Base-by-base conservation (phyloP, 2,329 filamentous ascomycete species). In the Coniochaeta sp. region DNA sequence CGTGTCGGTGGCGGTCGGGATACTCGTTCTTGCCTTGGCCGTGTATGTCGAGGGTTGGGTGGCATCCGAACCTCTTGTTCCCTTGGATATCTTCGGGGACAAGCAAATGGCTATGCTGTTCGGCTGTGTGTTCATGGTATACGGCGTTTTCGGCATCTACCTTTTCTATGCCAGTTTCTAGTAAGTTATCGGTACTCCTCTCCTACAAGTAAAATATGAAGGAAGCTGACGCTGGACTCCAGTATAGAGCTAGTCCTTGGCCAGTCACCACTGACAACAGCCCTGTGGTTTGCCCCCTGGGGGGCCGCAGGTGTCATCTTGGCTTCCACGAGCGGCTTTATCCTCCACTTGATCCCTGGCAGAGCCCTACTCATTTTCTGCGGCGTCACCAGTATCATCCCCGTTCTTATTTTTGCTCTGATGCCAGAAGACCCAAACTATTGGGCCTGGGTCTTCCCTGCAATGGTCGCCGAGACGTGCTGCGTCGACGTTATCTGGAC, bases 21-120 rank as follows among this genome's bases (percentile, higher is more conserved):
- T 81, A 6, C 60, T 90, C 0, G 72, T 88, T 8, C 75, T 95
- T 1, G 74, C 72, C 1, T 73, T 75, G 0, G 85, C 89, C 12
- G 77, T 88, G 7, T 93, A 91, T 62, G 77, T 93, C 3, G 88
- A 95, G 74, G 86, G 86, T 0, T 89, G 85, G 83, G 79, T 90
- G 0, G 84, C 88, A 1, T 70, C 79, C 17, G 80, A 87, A 58
- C 90, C 90, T 0, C 75, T 95, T 1, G 75, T 95, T 0, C 89
- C 90, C 0, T 76, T 80, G 0, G 88, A 88, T 22, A 72, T 93
- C 26, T 93, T 95, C 73, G 74, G 77, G 22, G 82, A 88, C 4
- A 87, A 85, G 62, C 86, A 86, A 58, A 89, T 93, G 84, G 83
- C 78, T 36, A 80, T 87, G 0, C 72, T 92, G 17, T 75, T 81